These are phyloP conservation scores for Metschnikowia dekortorum DNA, from an alignment of 805 yeast species.

Conservation along the genomic window DNA sequence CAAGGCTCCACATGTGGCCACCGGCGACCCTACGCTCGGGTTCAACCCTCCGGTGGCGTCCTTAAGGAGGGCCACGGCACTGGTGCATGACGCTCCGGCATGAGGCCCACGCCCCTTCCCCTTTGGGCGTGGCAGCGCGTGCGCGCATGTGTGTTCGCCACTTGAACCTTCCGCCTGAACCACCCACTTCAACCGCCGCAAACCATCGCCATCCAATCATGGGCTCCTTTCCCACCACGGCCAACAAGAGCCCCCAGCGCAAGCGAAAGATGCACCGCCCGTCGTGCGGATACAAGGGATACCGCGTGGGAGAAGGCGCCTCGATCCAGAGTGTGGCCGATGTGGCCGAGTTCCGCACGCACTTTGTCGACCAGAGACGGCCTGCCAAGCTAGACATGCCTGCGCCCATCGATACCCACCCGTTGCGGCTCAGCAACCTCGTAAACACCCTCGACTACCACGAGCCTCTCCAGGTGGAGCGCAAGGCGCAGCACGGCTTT, in stretches of 20 bases:
- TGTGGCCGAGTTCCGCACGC: conserved; percentile 28
- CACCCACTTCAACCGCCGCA: background rate
- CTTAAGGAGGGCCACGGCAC: too few relatives aligned
- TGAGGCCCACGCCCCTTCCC: background rate
- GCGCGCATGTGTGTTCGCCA: conserved; percentile 1
- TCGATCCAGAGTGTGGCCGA: conserved; percentile 1
- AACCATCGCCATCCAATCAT: background rate
- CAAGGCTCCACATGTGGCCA: too few relatives aligned
- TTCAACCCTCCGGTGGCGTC: too few relatives aligned
- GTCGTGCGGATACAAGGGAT: conserved; percentile 11
- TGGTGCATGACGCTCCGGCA: too few relatives aligned
- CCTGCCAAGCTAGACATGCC: conserved; percentile 45
- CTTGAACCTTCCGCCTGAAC: too few relatives aligned
- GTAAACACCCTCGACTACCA: conserved; percentile 33
- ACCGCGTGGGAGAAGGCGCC: conserved; percentile 3
- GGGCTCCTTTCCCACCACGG: background rate
- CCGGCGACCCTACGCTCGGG: too few relatives aligned
- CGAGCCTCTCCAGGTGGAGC: conserved; percentile 51
- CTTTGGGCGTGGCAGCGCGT: background rate
- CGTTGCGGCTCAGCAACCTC: conserved; percentile 31
- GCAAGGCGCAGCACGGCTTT: conserved; percentile 55
- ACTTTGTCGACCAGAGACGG: conserved; percentile 38
- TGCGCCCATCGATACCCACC: conserved; percentile 25
- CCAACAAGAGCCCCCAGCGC: background rate
- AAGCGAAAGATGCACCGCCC: conserved; percentile 5